These are phyloP conservation scores for Alternaria incomplexa DNA, from an alignment of 2,329 filamentous ascomycete genomes.

Conservation along the genomic window DNA sequence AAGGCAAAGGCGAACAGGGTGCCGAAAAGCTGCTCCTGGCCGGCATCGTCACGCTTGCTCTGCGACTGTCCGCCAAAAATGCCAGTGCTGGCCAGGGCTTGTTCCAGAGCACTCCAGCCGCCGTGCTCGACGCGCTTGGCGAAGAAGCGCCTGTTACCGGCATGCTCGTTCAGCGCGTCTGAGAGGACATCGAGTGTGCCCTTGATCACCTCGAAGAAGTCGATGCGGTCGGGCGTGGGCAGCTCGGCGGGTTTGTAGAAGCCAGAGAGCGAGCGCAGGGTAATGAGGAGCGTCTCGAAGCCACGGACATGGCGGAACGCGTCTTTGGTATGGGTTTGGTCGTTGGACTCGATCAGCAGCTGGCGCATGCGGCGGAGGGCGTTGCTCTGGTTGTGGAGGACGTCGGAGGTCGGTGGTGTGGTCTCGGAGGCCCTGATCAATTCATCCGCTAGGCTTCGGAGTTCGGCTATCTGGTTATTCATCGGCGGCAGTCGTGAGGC, in stretches of 20 bases:
- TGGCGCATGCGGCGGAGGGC: conserved; percentile 71
- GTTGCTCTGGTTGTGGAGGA: conserved; percentile 52
- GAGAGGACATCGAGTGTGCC: conserved; percentile 76
- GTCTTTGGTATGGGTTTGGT: conserved; percentile 67
- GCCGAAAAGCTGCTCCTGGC: conserved; percentile 77
- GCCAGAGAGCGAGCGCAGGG: conserved; percentile 73
- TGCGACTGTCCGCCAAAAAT: conserved; percentile 45
- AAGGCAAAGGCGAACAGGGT: conserved; percentile 81
- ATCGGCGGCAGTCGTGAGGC: conserved; percentile 55
- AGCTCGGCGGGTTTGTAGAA: conserved; percentile 74
- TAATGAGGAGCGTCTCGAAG: conserved; percentile 74
- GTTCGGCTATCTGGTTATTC: conserved; percentile 59
- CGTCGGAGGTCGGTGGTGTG: conserved; percentile 34
- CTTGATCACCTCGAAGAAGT: conserved; percentile 73
- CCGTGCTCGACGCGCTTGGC: conserved; percentile 74
- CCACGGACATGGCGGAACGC: conserved; percentile 82
- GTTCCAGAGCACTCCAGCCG: conserved; percentile 79
- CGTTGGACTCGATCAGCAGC: conserved; percentile 61
- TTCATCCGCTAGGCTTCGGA: conserved; percentile 46
- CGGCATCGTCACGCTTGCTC: conserved; percentile 43
- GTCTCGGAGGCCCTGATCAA: conserved; percentile 41
- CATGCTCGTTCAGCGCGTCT: conserved; percentile 76
- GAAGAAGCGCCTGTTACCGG: conserved; percentile 89
- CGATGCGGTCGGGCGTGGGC: conserved; percentile 66
- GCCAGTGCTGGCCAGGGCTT: conserved; percentile 72